Evolutionary conservation across 208 protist genomes (phyloP).

Genomic region (Wallacemonas sp.): DNA sequence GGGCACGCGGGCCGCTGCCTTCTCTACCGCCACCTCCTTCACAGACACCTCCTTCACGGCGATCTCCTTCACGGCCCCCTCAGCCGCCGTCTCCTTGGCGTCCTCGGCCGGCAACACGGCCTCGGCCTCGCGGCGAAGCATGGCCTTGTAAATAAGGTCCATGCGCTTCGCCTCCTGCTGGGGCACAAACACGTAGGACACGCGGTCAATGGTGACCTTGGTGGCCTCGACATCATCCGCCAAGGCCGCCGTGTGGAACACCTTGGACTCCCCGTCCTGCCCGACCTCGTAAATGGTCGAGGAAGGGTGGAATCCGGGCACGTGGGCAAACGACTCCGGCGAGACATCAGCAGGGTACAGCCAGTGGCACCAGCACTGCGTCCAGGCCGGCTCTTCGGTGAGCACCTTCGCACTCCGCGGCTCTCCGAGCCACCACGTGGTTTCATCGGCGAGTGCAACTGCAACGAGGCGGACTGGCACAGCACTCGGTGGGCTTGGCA

Average conservation of each 20-base stretch:
- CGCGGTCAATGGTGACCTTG: slow-evolving; percentile 35
- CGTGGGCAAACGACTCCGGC: slow-evolving; percentile 37
- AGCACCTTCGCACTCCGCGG: slow-evolving; percentile 46
- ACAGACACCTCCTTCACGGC: no score
- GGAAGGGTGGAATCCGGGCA: slow-evolving; percentile 50
- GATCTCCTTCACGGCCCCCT: not conserved
- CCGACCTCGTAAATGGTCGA: slow-evolving; percentile 69
- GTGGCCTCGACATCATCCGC: slow-evolving; percentile 53
- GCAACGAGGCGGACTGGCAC: slow-evolving; percentile 48
- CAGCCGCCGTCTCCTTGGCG: slow-evolving; percentile 1
- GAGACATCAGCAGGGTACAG: slow-evolving; percentile 69
- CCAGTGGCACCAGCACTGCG: slow-evolving; percentile 59
- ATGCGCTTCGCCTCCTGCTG: slow-evolving; percentile 53
- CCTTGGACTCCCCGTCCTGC: slow-evolving; percentile 35
- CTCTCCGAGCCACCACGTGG: slow-evolving; percentile 79
- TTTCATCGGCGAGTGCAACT: slow-evolving; percentile 74
- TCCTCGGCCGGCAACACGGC: slow-evolving; percentile 5
- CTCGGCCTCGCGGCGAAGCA: slow-evolving; percentile 59
- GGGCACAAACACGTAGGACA: slow-evolving; percentile 63
- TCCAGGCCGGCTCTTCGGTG: slow-evolving; percentile 44
- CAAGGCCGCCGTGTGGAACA: slow-evolving; percentile 66
- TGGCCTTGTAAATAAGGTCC: slow-evolving; percentile 58
- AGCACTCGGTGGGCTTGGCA: not conserved
- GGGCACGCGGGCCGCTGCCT: not conserved
- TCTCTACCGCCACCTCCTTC: not conserved